These are phyloP conservation scores for Penicillium sp. DNA, from an alignment of 2,329 filamentous ascomycete species.

Conservation along the genomic window DNA sequence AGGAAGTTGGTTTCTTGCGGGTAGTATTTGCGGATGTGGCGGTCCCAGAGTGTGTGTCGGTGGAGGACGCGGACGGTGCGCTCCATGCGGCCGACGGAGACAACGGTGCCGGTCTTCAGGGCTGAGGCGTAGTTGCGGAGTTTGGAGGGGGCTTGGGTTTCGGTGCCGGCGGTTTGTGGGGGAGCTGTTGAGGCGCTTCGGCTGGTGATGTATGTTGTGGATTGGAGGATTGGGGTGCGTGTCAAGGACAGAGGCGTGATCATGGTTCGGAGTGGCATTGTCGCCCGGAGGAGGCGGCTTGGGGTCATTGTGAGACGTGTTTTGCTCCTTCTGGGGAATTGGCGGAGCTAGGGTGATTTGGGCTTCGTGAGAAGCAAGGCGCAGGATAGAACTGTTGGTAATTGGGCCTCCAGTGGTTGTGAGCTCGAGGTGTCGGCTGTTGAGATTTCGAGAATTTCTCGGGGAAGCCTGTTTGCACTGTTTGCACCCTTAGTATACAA, in stretches of 20 bases:
- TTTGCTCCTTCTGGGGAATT: neutral
- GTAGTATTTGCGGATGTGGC: conserved; percentile 41
- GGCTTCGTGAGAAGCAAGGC: neutral
- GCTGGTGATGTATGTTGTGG: conserved; percentile 19
- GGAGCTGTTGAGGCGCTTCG: conserved; percentile 21
- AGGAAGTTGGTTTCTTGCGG: conserved; percentile 36
- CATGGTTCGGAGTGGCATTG: conserved; percentile 34
- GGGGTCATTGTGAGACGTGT: conserved; percentile 29
- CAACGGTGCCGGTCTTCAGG: conserved; percentile 42
- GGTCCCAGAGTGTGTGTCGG: conserved; percentile 38
- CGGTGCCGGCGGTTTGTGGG: conserved; percentile 13
- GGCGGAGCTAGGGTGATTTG: neutral
- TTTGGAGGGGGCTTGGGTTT: conserved; percentile 26
- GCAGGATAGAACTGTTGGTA: neutral
- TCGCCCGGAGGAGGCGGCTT: conserved; percentile 33
- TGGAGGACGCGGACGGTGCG: conserved; percentile 43
- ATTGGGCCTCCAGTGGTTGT: conserved; percentile 5
- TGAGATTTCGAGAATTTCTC: conserved; percentile 34
- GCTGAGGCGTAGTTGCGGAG: conserved; percentile 40
- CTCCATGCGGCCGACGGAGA: conserved; percentile 45
- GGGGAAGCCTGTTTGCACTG: conserved; percentile 23
- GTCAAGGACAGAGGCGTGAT: conserved; percentile 26
- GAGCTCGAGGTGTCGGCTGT: conserved; percentile 13
- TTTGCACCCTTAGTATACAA: conserved; percentile 27
- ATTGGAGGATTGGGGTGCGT: conserved; percentile 26